Percentiles rank a stretch among this genome's conserved stretches.
phyloP scores from a whole-genome alignment of 2,329 filamentous ascomycete genomes.

The Colletotrichum cordylinicola region DNA sequence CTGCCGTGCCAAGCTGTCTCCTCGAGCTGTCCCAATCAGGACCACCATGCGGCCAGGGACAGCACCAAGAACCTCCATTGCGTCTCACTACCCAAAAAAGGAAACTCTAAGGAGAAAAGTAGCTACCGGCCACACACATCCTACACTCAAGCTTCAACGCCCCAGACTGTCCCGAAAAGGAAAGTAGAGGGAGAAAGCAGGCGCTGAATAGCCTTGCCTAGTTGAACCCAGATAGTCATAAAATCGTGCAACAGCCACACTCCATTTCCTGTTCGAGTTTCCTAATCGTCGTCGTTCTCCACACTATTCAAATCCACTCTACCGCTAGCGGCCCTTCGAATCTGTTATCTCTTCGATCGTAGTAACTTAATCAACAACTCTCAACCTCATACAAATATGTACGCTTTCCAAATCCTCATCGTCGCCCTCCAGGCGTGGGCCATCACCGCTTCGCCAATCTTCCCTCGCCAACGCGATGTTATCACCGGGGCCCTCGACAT shows the following conservation, averaged over 20 bases:
- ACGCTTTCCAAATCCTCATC: background rate
- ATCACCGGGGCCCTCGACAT: constrained; percentile 11
- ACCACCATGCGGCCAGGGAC: constrained; percentile 8
- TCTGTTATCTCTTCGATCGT: background rate
- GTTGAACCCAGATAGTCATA: background rate
- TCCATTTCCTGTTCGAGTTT: background rate
- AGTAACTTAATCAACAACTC: background rate
- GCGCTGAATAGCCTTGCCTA: background rate
- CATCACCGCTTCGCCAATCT: constrained; percentile 5
- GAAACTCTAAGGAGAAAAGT: constrained; percentile 10
- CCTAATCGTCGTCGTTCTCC: background rate
- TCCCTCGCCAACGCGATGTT: background rate
- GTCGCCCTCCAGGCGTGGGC: constrained; percentile 17
- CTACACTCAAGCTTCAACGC: background rate
- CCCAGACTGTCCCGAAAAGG: background rate
- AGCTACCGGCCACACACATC: constrained; percentile 1
- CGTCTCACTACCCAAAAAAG: constrained; percentile 14
- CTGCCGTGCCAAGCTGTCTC: background rate
- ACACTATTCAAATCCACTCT: background rate
- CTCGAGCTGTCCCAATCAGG: background rate
- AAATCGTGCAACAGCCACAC: constrained; percentile 6
- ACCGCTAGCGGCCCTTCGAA: background rate
- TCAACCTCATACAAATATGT: background rate
- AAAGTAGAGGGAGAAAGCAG: constrained; percentile 1
- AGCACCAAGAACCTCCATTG: background rate